phyloP scores from a whole-genome alignment of 1,284 basidiomycete species.

The Flammula alnicola region DNA sequence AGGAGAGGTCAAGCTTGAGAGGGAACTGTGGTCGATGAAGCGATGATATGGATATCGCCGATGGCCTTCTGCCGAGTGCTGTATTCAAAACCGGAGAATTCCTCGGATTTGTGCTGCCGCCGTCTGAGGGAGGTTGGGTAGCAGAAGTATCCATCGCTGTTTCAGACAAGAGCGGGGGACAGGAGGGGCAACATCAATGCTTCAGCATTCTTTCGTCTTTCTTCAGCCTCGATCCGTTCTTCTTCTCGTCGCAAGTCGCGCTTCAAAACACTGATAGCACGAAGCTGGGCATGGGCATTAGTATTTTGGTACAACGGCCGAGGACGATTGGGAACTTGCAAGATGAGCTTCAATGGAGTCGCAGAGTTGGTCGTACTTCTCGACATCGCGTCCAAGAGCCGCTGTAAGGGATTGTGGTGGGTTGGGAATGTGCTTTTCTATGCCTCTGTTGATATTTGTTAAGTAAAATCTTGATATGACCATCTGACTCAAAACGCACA shows the following conservation, averaged over 20 bases:
- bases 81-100: conserved; percentile 32
- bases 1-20: conserved; percentile 74
- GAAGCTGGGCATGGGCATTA: conserved; percentile 47
- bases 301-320: not conserved
- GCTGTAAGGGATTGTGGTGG: conserved; percentile 68
- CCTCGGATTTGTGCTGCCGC: conserved; percentile 36
- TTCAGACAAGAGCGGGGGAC: conserved; percentile 27
- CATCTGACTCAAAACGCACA: conserved; percentile 46
- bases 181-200: conserved; percentile 24
- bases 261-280: conserved; percentile 71
- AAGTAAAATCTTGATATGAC: not conserved
- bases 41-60: conserved; percentile 77
- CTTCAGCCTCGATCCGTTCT: conserved; percentile 51
- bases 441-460: conserved; percentile 43
- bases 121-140: conserved; percentile 23
- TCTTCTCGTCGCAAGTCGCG: conserved; percentile 68
- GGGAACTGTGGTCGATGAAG: conserved; percentile 71
- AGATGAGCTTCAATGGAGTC: conserved; percentile 74
- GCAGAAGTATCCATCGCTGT: conserved; percentile 24
- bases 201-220: conserved; percentile 40
- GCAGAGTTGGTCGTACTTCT: conserved; percentile 77
- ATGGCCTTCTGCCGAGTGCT: conserved; percentile 56
- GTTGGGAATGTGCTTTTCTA: conserved; percentile 58
- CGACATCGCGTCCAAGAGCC: conserved; percentile 70
- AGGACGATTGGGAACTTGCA: conserved; percentile 42